A percentile compares a stretch with the other conserved stretches of the same genome.
phyloP scores from a whole-genome alignment of 2,329 filamentous ascomycete genomes.

The Thielaviopsis musarum region DNA sequence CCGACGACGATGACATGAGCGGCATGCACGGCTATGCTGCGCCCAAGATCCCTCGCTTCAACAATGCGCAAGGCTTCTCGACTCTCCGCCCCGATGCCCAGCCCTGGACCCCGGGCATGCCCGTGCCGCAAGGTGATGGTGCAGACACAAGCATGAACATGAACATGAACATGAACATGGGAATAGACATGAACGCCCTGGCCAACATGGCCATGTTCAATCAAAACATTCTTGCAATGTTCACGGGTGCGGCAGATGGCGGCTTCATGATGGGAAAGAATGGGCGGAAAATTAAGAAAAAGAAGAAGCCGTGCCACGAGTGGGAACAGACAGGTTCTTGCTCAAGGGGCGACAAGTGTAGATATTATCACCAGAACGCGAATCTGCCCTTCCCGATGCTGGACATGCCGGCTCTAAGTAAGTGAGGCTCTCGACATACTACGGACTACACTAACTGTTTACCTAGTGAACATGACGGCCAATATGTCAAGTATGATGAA shows the following conservation, averaged over 20 bases:
- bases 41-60: slow-evolving; percentile 1
- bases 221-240: slow-evolving; percentile 9
- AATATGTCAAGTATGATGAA: too few relatives aligned
- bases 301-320: slow-evolving; percentile 6
- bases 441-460: too few relatives aligned
- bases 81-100: not conserved
- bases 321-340: slow-evolving; percentile 5
- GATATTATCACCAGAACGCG: not conserved
- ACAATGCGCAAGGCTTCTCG: not conserved
- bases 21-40: not conserved
- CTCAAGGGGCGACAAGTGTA: slow-evolving; percentile 5
- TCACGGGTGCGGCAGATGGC: not conserved
- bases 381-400: not conserved
- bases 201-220: slow-evolving; percentile 10
- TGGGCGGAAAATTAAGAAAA: slow-evolving; percentile 5
- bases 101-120: not conserved
- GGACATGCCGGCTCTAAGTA: slow-evolving; percentile 5
- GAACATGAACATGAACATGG: slow-evolving; percentile 1
- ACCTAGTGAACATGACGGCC: too few relatives aligned
- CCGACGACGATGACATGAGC: not conserved
- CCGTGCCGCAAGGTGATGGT: not conserved
- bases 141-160: not conserved
- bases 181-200: slow-evolving; percentile 6
- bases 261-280: not conserved
- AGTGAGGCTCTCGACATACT: not conserved